Evolutionary conservation across 1,284 basidiomycete species (phyloP).

Genomic region (Austroboletus olivaceoglutinosus): DNA sequence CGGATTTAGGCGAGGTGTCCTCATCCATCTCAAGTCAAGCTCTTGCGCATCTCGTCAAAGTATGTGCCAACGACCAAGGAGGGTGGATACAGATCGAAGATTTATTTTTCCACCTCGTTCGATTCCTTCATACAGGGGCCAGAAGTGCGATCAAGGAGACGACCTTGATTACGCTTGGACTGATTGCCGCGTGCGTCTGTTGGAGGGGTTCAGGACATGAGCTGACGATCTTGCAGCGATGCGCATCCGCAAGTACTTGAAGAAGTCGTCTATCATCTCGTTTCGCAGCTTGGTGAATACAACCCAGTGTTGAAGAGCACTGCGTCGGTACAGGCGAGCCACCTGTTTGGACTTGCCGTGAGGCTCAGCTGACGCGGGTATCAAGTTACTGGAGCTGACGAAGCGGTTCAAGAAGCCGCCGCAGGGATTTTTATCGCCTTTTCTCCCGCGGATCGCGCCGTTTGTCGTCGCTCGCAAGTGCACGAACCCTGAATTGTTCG

Average conservation of each 20-base stretch:
- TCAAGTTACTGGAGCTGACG: constrained; percentile 59
- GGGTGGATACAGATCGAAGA: constrained; percentile 39
- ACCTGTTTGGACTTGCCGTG: neutral
- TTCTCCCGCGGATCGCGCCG: constrained; percentile 66
- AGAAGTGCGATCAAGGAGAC: constrained; percentile 57
- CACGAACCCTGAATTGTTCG: constrained; percentile 56
- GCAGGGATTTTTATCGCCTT: constrained; percentile 69
- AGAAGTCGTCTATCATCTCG: constrained; percentile 60
- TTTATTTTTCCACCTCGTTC: constrained; percentile 49
- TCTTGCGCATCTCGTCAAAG: constrained; percentile 47
- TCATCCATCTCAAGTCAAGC: constrained; percentile 41
- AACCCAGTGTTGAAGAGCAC: constrained; percentile 69
- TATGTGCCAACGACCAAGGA: constrained; percentile 33
- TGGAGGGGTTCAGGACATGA: constrained; percentile 1
- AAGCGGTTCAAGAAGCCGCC: constrained; percentile 62
- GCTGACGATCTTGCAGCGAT: constrained; percentile 38
- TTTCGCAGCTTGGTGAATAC: constrained; percentile 65
- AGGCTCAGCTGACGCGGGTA: constrained; percentile 11
- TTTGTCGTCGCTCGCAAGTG: constrained; percentile 62
- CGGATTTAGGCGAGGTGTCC: neutral
- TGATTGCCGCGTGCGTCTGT: constrained; percentile 57
- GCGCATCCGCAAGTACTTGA: constrained; percentile 54
- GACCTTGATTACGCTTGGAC: constrained; percentile 55
- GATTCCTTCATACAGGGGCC: constrained; percentile 41
- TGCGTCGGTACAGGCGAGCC: constrained; percentile 59